These are phyloP conservation scores for Plantago elongata DNA, from an alignment of 257 asterid species.

Conservation along the genomic window DNA sequence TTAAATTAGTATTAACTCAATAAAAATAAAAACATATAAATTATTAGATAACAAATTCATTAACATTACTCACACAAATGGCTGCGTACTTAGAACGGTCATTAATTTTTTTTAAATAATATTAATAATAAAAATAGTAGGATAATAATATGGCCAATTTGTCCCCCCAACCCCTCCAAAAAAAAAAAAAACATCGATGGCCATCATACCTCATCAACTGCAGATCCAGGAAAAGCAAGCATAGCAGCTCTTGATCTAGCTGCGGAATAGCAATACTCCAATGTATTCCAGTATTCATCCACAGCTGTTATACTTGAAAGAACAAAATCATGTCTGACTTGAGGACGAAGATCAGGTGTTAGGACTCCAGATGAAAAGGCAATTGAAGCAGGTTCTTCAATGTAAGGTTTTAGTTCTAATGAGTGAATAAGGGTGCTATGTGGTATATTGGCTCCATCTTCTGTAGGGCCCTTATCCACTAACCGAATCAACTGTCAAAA, in stretches of 20 bases:
- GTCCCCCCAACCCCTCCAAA: too few relatives aligned
- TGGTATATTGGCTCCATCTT: conserved; percentile 44
- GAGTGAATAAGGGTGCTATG: conserved; percentile 67
- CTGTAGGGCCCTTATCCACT: conserved; percentile 48
- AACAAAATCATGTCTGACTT: conserved; percentile 86
- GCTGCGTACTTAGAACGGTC: too few relatives aligned
- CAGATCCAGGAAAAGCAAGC: conserved; percentile 94
- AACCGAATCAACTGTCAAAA: conserved; percentile 80
- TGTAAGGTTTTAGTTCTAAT: conserved; percentile 86
- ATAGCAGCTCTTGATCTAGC: conserved; percentile 72
- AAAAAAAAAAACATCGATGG: not conserved
- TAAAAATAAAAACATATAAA: too few relatives aligned
- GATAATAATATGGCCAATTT: too few relatives aligned
- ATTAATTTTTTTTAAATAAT: too few relatives aligned
- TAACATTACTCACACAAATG: too few relatives aligned
- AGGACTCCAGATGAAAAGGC: conserved; percentile 39
- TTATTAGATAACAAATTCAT: too few relatives aligned
- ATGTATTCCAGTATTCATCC: conserved; percentile 86
- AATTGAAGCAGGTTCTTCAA: conserved; percentile 78
- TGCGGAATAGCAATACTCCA: conserved; percentile 85
- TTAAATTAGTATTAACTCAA: too few relatives aligned
- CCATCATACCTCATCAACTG: conserved; percentile 71
- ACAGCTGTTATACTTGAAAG: conserved; percentile 74
- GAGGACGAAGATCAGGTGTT: conserved; percentile 86
- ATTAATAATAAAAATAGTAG: too few relatives aligned